Evolutionary conservation across 2,329 filamentous ascomycete species (phyloP), one percentile per base, ranked within the genome.

Genomic region (Madurella fahalii): DNA sequence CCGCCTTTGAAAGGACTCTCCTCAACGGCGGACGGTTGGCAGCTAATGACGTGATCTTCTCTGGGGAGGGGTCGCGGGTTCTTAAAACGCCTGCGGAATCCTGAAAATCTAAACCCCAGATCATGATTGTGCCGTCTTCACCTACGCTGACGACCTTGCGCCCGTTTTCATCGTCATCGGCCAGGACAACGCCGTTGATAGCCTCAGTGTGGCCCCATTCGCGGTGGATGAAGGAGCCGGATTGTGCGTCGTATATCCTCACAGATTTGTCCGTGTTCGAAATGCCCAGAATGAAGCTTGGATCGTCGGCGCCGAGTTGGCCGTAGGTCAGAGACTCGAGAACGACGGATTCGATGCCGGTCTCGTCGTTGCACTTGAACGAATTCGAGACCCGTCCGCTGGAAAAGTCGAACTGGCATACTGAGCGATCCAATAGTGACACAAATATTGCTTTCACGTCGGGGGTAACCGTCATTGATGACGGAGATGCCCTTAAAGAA

Each of bases 231-330:
- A 99, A 86, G 1, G 76, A 74, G 9, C 93, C 92, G 41, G 83
- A 85, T 58, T 87, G 85, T 31, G 83, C 77, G 62, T 96, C 89
- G 65, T 99, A 99, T 15, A 99, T 75, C 37, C 94, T 81, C 53
- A 99, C 86, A 0, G 94, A 97, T 68, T 97, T 99, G 70, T 99
- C 94, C 1, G 90, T 96, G 63, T 92, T 92, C 9, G 93, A 96
- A 11, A 94, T 81, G n/a, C 90, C 92, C 16, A 94, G 79, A 49
- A 99, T 78, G 48, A 95, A 81, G 30, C 85, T 81, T 2, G 79
- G 71, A 40, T 75, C 83, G 68, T 69, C 77, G 43, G 71, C 80
- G 71, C 58, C 78, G 70, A 63, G 83, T 72, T 67, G 83, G 64
- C 67, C 84, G 54, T 85, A 82, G 2, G 84, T 83, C 31, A 99